Percentiles rank a stretch among this genome's conserved stretches.
phyloP scores from a whole-genome alignment of 345 rosid genomes.

The Kernera saxatilis region DNA sequence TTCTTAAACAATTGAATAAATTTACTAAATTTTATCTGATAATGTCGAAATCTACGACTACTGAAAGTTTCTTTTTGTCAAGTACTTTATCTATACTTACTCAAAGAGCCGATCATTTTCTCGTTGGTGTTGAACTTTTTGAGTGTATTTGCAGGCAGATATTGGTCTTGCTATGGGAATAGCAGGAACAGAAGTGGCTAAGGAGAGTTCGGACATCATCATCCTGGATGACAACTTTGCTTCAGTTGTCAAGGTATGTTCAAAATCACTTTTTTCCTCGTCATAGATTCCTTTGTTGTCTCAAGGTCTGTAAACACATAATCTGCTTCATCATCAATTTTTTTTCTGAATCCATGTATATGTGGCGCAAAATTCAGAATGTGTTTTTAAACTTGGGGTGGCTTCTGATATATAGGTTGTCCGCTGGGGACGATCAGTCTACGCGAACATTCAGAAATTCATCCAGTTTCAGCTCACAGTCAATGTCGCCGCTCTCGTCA shows the following conservation, averaged over 20 bases:
- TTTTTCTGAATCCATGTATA: neutral
- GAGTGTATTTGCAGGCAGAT: constrained; percentile 64
- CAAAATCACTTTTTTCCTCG: neutral
- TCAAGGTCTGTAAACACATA: neutral
- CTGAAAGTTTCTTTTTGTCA: neutral
- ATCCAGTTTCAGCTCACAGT: constrained; percentile 98
- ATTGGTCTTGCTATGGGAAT: constrained; percentile 99
- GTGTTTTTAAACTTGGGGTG: neutral
- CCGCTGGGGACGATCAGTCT: constrained; percentile 97
- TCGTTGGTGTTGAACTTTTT: neutral
- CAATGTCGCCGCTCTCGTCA: constrained; percentile 84
- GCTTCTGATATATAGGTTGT: constrained; percentile 58
- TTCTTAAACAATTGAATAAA: neutral
- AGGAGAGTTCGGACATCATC: constrained; percentile 96
- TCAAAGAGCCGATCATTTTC: neutral
- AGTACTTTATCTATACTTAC: neutral
- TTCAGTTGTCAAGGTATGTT: constrained; percentile 80
- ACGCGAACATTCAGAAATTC: constrained; percentile 96
- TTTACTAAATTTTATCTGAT: neutral
- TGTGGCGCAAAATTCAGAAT: neutral
- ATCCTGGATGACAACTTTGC: constrained; percentile 90
- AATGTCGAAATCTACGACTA: neutral
- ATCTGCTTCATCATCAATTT: neutral
- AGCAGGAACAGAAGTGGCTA: constrained; percentile 97
- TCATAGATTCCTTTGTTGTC: neutral